Conservation (phyloP, 2,329 filamentous ascomycete species). For the Phyllosticta citribraziliensis region DNA sequence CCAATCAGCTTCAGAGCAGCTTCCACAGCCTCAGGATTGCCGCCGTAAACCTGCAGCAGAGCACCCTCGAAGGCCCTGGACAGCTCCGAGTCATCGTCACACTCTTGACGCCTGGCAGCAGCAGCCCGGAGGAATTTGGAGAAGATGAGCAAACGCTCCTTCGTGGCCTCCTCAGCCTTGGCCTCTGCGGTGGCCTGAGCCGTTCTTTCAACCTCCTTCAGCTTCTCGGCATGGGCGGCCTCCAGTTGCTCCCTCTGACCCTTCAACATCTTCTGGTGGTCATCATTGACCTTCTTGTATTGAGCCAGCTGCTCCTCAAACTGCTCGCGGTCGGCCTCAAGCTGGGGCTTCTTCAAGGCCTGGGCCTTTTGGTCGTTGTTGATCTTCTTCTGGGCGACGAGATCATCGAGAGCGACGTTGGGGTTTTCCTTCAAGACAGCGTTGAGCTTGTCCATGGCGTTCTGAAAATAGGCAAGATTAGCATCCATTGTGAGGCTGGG, state of each 20-base stretch:
- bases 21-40: slow-evolving; percentile 62
- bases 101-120: slow-evolving; percentile 61
- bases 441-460: slow-evolving; percentile 64
- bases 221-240: slow-evolving; percentile 46
- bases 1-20: slow-evolving; percentile 70
- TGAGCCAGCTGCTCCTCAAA: slow-evolving; percentile 64
- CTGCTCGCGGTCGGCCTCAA: slow-evolving; percentile 58
- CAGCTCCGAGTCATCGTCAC: slow-evolving; percentile 64
- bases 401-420: slow-evolving; percentile 61
- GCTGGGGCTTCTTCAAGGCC: slow-evolving; percentile 64
- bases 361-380: slow-evolving; percentile 72
- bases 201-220: slow-evolving; percentile 45
- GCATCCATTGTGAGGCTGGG: slow-evolving; percentile 5
- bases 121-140: slow-evolving; percentile 75
- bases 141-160: slow-evolving; percentile 57
- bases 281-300: slow-evolving; percentile 65
- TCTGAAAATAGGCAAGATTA: slow-evolving; percentile 35
- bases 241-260: slow-evolving; percentile 48
- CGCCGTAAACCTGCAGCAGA: slow-evolving; percentile 67
- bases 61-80: slow-evolving; percentile 74
- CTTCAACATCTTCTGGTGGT: slow-evolving; percentile 53
- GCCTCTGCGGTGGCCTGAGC: slow-evolving; percentile 45
- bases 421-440: slow-evolving; percentile 58
- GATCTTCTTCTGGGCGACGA: slow-evolving; percentile 63
- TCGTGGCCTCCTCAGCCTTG: slow-evolving; percentile 38